Conservation (phyloP, 305 asterid genomes). For the Striga hermonthica region DNA sequence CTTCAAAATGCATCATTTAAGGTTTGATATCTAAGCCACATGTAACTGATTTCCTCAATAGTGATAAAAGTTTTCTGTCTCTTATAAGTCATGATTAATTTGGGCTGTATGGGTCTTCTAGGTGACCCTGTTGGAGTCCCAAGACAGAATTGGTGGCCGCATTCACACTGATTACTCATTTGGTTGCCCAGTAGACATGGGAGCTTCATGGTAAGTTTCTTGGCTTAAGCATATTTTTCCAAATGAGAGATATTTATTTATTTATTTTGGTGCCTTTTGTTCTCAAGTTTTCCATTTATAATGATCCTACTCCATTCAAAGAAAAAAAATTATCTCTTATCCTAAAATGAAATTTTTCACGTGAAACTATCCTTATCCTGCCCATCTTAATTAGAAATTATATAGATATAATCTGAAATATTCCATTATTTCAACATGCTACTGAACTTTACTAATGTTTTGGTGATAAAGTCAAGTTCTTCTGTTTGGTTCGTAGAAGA, state of each 20-base stretch:
- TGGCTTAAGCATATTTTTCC: conserved; percentile 16
- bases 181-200: conserved; percentile 98
- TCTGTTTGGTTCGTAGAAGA: conserved; percentile 1
- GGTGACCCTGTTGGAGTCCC: conserved; percentile 90
- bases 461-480: neutral
- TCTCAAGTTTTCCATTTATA: neutral
- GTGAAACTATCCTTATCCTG: neutral
- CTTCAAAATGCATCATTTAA: conserved; percentile 83
- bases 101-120: conserved; percentile 31
- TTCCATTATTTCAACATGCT: neutral
- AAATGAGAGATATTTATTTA: conserved; percentile 22
- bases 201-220: conserved; percentile 83
- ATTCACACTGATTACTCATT: conserved; percentile 88
- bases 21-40: conserved; percentile 38
- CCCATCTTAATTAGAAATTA: neutral
- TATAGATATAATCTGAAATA: neutral
- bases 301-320: neutral
- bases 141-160: conserved; percentile 93
- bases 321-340: neutral
- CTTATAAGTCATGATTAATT: conserved; percentile 17
- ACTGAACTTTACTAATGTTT: neutral
- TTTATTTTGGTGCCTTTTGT: conserved; percentile 12
- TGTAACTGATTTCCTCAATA: neutral
- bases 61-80: neutral
- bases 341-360: neutral